Evolutionary conservation across 768 basidiomycete species (phyloP).

Genomic region (Russula emetica): DNA sequence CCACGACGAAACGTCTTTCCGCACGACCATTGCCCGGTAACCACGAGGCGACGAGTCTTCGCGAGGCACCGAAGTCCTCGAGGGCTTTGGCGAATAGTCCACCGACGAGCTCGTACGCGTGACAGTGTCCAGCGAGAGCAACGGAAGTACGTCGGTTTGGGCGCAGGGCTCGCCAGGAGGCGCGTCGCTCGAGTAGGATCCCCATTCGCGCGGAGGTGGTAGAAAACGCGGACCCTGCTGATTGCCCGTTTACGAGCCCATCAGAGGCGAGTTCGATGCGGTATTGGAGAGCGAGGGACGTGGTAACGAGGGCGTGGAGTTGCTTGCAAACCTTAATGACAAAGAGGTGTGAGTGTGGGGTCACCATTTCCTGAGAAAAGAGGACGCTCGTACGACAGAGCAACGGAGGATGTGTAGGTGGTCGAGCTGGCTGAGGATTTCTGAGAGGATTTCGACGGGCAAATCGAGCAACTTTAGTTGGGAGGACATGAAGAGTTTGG

Average conservation of each 20-base stretch:
- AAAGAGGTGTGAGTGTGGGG: background rate
- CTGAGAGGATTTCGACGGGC: slow-evolving; percentile 22
- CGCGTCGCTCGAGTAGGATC: slow-evolving; percentile 36
- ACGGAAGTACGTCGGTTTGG: slow-evolving; percentile 32
- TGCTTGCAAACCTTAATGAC: slow-evolving; percentile 31
- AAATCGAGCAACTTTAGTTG: slow-evolving; percentile 14
- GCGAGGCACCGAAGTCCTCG: slow-evolving; percentile 24
- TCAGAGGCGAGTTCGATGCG: slow-evolving; percentile 35
- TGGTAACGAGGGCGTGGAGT: slow-evolving; percentile 26
- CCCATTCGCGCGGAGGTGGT: slow-evolving; percentile 35
- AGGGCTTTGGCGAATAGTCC: slow-evolving; percentile 45
- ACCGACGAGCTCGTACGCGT: slow-evolving; percentile 58
- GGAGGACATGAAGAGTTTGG: background rate
- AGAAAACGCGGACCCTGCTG: slow-evolving; percentile 13
- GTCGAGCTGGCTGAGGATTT: slow-evolving; percentile 10
- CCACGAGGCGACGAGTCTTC: slow-evolving; percentile 31
- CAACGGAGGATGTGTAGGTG: slow-evolving; percentile 7
- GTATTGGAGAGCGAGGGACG: slow-evolving; percentile 34
- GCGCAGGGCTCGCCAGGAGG: slow-evolving; percentile 36
- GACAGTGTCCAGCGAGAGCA: slow-evolving; percentile 38
- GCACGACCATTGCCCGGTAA: slow-evolving; percentile 28
- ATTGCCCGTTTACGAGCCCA: slow-evolving; percentile 31
- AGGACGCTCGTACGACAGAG: background rate
- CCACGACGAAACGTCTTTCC: slow-evolving; percentile 29
- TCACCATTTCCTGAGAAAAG: too few species aligned